A percentile compares a stretch with the other conserved stretches of the same genome.
Conservation (phyloP, 148 eudicot genomes). For the Camellia granthamiana region DNA sequence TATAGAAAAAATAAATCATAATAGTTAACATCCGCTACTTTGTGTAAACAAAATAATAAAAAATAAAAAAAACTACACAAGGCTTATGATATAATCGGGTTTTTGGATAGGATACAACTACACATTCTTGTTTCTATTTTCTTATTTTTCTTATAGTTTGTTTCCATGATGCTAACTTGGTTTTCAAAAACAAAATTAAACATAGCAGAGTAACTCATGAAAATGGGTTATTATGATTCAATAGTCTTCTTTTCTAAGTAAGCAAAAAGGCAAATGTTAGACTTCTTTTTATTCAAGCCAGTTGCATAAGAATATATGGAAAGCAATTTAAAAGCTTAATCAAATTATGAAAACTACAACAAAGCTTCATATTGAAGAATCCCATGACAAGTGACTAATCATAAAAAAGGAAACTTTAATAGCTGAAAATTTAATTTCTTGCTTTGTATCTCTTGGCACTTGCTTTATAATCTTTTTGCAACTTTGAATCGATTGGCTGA, state of each 20-base stretch:
- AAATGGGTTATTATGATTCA: not conserved
- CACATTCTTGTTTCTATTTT: too few species aligned
- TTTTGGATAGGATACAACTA: too few species aligned
- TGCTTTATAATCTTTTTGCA: conserved; percentile 5
- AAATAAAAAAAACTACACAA: too few species aligned
- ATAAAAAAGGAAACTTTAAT: conserved; percentile 11
- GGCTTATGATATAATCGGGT: too few species aligned
- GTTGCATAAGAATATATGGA: not conserved
- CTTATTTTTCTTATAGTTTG: too few species aligned
- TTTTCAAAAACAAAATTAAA: not conserved
- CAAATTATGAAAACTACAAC: not conserved
- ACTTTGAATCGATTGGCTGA: conserved; percentile 13
- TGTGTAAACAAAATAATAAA: too few species aligned
- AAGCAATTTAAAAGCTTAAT: not conserved
- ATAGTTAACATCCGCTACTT: too few species aligned
- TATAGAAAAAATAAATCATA: too few species aligned
- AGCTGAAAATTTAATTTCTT: conserved; percentile 1
- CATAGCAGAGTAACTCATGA: too few species aligned
- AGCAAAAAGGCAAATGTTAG: not conserved
- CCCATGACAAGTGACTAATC: conserved; percentile 26
- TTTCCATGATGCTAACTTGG: too few species aligned
- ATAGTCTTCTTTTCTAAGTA: not conserved
- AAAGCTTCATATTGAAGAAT: conserved; percentile 31
- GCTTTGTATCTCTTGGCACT: conserved; percentile 18
- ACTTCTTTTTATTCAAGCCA: not conserved